Evolutionary conservation across 2,329 filamentous ascomycete species (phyloP), one percentile per base, ranked within the genome.

Genomic region (Clarireedia homoeocarpa): DNA sequence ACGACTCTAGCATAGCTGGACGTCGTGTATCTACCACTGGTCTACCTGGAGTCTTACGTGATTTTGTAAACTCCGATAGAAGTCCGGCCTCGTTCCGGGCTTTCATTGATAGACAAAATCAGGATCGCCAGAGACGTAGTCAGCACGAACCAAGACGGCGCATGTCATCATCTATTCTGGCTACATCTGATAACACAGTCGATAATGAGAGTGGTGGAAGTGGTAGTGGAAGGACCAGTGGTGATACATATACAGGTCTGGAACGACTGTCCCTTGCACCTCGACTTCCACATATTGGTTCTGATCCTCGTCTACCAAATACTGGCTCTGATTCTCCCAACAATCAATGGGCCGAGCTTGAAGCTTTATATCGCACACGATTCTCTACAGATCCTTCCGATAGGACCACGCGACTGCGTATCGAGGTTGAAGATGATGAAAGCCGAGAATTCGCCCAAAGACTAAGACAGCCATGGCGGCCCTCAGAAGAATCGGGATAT

Each of bases 291-390:
- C 63, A 57, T 39, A 63, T 61, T 56, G 60, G 55, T 54, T 65
- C 15, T 61, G 66, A 62, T 58, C 66, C 59, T 57, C 60, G 53
- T 62, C 64, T 61, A 59, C 69, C 58, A 59, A 63, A 57, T 39
- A 62, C 61, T 57, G 60, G 55, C 56, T 66, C 15, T 61, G 66
- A 62, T 9, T 34, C 58, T 60, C 64, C 56, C 1, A 67, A 66
- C 53, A 70, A 69, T 49, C 61, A 63, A 15, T 76, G 74, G 72
- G 67, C 71, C 6, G 73, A 75, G 50, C 66, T 75, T 5, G 75
- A 77, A 59, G 69, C 71, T 26, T 61, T 76, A 30, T 75, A 76
- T 61, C 60, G 62, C 4, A 51, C 63, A 12, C 71, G 70, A 59
- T 66, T 72, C 53, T 64, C 60, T n/a, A 40, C 42, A 9, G 63